phyloP scores from a whole-genome alignment of 208 protist species.

The Spongospora subterranea region DNA sequence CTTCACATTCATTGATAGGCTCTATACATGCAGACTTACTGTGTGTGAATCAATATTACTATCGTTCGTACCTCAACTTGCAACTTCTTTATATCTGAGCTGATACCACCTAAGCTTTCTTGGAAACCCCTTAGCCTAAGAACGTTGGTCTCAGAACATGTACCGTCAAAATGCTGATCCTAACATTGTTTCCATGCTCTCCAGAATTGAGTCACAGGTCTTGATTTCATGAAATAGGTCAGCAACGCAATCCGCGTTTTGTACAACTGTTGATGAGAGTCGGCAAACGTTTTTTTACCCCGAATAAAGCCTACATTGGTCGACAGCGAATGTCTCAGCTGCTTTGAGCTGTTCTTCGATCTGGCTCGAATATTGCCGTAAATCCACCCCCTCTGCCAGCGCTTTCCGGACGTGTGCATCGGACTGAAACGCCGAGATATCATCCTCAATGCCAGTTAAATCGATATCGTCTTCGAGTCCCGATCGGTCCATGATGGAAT shows the following conservation, averaged over 20 bases:
- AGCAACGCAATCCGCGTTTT: not conserved
- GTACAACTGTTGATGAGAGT: not conserved
- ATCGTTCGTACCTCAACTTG: not conserved
- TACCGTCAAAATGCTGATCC: not conserved
- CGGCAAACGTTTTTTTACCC: not conserved
- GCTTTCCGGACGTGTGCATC: conserved; percentile 17
- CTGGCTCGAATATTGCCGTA: not conserved
- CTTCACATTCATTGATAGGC: conserved; percentile 24
- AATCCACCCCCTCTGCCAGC: not conserved
- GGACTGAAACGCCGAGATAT: not conserved
- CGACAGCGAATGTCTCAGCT: not conserved
- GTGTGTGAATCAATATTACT: not conserved
- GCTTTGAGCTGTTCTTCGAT: not conserved
- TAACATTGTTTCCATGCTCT: not conserved
- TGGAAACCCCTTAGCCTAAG: conserved; percentile 4
- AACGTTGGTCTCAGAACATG: not conserved
- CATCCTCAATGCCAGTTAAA: not conserved
- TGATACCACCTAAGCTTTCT: conserved; percentile 15
- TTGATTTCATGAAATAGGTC: not conserved
- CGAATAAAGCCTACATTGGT: not conserved
- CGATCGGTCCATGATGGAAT: too few relatives aligned
- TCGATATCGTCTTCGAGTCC: too few relatives aligned
- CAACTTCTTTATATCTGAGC: not conserved
- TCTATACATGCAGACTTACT: not conserved
- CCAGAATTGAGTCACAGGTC: not conserved